Evolutionary conservation across 2,329 filamentous ascomycete genomes (phyloP).

Genomic region (Aspergillus unguis): DNA sequence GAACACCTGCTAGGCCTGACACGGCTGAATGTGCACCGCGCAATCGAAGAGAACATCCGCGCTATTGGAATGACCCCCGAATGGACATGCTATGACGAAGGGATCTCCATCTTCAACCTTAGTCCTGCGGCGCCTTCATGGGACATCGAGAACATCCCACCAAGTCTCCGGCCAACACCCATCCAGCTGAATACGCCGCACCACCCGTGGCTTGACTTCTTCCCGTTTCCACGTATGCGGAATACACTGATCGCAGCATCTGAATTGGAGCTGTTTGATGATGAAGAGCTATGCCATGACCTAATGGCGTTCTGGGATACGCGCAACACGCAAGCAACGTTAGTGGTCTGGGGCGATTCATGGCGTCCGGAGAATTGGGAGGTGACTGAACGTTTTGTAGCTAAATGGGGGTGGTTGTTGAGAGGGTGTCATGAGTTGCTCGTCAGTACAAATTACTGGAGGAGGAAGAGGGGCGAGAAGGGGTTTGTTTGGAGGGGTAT

Average conservation of each 20-base stretch:
- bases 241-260: constrained; percentile 37
- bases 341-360: constrained; percentile 50
- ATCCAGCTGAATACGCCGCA: constrained; percentile 38
- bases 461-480: constrained; percentile 23
- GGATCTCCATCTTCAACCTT: constrained; percentile 25
- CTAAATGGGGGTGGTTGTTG: constrained; percentile 43
- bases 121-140: neutral
- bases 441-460: constrained; percentile 27
- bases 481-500: constrained; percentile 16
- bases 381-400: constrained; percentile 43
- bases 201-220: constrained; percentile 39
- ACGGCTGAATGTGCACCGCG: constrained; percentile 37
- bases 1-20: constrained; percentile 31
- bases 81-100: constrained; percentile 22
- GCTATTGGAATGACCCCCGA: constrained; percentile 25
- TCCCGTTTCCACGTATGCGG: constrained; percentile 34
- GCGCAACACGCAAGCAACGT: constrained; percentile 7
- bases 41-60: constrained; percentile 27
- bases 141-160: constrained; percentile 17
- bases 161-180: constrained; percentile 33
- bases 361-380: constrained; percentile 49
- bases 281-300: constrained; percentile 34
- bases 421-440: constrained; percentile 26
- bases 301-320: constrained; percentile 34
- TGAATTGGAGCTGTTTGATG: constrained; percentile 16